A percentile compares a stretch with the other conserved stretches of the same genome.
phyloP scores from a whole-genome alignment of 2,329 filamentous ascomycete species.

The Trichoderma endophyticum region DNA sequence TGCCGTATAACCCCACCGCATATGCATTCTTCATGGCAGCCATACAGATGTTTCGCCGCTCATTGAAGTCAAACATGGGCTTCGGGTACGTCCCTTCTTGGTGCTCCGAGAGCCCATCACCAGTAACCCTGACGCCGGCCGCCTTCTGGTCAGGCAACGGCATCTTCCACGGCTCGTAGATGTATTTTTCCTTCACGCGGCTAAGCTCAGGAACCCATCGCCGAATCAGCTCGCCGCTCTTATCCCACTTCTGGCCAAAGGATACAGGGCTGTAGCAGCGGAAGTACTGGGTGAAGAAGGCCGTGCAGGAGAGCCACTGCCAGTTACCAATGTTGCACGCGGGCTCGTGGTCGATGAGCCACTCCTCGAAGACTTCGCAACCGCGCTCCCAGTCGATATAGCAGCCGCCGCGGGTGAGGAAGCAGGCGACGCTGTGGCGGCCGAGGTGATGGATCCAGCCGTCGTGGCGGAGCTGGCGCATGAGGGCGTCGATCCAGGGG shows the following conservation, averaged over 20 bases:
- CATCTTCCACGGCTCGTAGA: constrained; percentile 78
- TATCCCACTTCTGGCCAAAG: constrained; percentile 75
- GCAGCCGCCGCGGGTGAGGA: constrained; percentile 74
- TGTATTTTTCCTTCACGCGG: constrained; percentile 62
- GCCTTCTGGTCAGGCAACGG: constrained; percentile 65
- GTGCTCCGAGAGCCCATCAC: constrained; percentile 45
- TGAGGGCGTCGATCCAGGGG: constrained; percentile 76
- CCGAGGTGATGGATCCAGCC: constrained; percentile 81
- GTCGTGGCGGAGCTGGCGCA: constrained; percentile 68
- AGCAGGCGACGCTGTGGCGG: constrained; percentile 74
- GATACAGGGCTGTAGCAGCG: constrained; percentile 67
- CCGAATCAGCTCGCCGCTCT: constrained; percentile 61
- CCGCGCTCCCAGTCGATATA: constrained; percentile 78
- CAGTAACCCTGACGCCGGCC: constrained; percentile 61
- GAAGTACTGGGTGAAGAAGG: constrained; percentile 71
- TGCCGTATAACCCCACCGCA: constrained; percentile 59
- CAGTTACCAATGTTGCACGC: constrained; percentile 74
- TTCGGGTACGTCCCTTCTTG: constrained; percentile 61
- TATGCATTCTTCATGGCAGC: constrained; percentile 70
- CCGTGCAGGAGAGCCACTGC: constrained; percentile 74
- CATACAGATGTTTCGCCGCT: constrained; percentile 60
- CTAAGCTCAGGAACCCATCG: constrained; percentile 66
- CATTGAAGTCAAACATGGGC: constrained; percentile 73
- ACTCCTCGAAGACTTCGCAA: constrained; percentile 74
- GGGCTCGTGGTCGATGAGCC: constrained; percentile 70